These are phyloP conservation scores for Paulownia fortunei DNA, from an alignment of 257 asterid genomes.

Conservation along the genomic window DNA sequence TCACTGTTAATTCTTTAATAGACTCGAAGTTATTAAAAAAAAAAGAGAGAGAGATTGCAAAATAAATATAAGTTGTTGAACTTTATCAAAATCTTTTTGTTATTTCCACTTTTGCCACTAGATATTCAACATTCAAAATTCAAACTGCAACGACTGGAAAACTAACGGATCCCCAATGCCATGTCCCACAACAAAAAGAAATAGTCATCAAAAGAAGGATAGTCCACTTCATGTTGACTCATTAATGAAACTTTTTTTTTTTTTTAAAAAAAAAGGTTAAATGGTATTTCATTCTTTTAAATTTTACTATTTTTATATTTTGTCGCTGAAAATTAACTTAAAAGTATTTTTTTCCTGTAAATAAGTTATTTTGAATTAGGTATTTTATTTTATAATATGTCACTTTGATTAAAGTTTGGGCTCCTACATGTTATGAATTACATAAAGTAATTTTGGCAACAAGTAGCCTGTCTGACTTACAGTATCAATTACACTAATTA, in stretches of 20 bases:
- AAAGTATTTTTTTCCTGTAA: no score
- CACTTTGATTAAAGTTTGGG: no score
- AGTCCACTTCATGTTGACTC: background rate
- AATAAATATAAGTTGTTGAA: background rate
- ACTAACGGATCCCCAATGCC: conserved; percentile 33
- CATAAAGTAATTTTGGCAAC: no score
- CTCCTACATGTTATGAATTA: no score
- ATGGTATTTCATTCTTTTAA: background rate
- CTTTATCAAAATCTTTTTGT: background rate
- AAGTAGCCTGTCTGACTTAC: no score
- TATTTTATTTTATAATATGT: background rate
- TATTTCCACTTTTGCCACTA: conserved; percentile 29
- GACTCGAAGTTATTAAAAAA: no score
- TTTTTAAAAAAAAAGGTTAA: no score
- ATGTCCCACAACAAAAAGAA: conserved; percentile 31
- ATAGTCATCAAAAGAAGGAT: conserved; percentile 18
- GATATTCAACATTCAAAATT: conserved; percentile 34
- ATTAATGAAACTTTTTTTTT: background rate
- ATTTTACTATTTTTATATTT: no score
- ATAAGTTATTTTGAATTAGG: no score
- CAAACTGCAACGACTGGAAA: conserved; percentile 32
- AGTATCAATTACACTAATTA: no score
- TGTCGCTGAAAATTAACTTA: no score
- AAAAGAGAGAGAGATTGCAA: background rate
- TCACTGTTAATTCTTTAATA: no score